These are phyloP conservation scores for Fagopyrum esculentum DNA, from an alignment of 148 eudicot species.

Conservation along the genomic window DNA sequence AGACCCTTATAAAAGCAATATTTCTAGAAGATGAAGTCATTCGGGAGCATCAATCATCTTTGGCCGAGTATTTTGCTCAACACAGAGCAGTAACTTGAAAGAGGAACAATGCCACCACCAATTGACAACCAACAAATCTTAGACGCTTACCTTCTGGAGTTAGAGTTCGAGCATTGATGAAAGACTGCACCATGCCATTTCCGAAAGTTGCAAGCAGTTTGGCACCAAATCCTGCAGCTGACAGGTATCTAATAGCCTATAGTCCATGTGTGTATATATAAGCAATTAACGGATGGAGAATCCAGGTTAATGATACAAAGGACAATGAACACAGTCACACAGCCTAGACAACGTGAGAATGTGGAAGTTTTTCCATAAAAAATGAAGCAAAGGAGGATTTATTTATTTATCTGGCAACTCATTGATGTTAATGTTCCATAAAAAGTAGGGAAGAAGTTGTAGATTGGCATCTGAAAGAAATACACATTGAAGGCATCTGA, in stretches of 20 bases:
- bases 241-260: constrained; percentile 84
- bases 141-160: constrained; percentile 46
- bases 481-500: not conserved
- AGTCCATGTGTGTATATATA: constrained; percentile 22
- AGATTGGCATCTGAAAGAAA: not conserved
- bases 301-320: not conserved
- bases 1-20: not conserved
- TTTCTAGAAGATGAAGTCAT: not conserved
- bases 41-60: no score
- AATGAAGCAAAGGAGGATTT: not conserved
- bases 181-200: constrained; percentile 97
- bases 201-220: constrained; percentile 91
- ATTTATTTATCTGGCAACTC: not conserved
- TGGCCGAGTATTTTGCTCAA: not conserved
- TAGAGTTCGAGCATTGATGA: constrained; percentile 80
- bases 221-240: constrained; percentile 99
- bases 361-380: not conserved
- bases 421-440: not conserved
- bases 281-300: constrained; percentile 19
- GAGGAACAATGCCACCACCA: not conserved
- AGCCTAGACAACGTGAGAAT: not conserved
- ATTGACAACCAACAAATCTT: not conserved
- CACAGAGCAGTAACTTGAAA: not conserved
- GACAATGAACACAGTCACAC: not conserved
- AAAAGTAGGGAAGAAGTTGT: not conserved